These are phyloP conservation scores for Neodidymelliopsis sp. DNA, from an alignment of 2,329 filamentous ascomycete species.

Conservation along the genomic window DNA sequence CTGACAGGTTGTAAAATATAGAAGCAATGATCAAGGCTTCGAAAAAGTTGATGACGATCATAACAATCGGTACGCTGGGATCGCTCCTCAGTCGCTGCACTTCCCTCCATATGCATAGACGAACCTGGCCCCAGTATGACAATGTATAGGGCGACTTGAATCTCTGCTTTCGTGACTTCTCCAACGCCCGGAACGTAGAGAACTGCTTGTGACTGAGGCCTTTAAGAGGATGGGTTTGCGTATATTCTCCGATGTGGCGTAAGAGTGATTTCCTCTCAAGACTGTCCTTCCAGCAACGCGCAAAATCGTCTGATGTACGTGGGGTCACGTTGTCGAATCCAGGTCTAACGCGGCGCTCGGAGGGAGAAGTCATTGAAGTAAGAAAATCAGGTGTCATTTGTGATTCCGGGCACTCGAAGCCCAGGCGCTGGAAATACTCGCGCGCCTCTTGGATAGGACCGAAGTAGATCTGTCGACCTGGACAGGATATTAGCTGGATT, in stretches of 20 bases:
- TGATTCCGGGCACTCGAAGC: constrained; percentile 72
- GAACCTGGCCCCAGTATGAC: constrained; percentile 59
- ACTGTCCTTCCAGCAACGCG: constrained; percentile 61
- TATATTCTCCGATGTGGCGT: constrained; percentile 51
- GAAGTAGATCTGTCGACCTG: constrained; percentile 71
- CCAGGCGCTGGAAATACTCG: constrained; percentile 71
- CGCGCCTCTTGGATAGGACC: constrained; percentile 68
- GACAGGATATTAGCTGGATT: neutral
- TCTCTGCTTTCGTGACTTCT: constrained; percentile 59
- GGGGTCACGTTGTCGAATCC: constrained; percentile 54
- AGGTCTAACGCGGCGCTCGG: constrained; percentile 49
- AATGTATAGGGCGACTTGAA: constrained; percentile 62
- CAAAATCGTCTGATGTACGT: constrained; percentile 45
- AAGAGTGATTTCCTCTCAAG: constrained; percentile 48
- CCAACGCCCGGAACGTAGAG: constrained; percentile 48
- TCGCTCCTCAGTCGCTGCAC: constrained; percentile 33
- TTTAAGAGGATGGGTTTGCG: constrained; percentile 54
- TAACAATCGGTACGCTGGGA: constrained; percentile 65
- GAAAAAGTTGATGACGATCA: constrained; percentile 71
- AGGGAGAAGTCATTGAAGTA: constrained; percentile 67
- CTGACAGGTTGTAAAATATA: constrained; percentile 62
- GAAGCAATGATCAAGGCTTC: constrained; percentile 70
- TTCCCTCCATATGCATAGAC: constrained; percentile 35
- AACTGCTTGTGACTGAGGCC: constrained; percentile 52
- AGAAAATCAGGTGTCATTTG: constrained; percentile 65